Evolutionary conservation across 768 basidiomycete species (phyloP).

Genomic region (Pseudohyphozyma bogoriensis): DNA sequence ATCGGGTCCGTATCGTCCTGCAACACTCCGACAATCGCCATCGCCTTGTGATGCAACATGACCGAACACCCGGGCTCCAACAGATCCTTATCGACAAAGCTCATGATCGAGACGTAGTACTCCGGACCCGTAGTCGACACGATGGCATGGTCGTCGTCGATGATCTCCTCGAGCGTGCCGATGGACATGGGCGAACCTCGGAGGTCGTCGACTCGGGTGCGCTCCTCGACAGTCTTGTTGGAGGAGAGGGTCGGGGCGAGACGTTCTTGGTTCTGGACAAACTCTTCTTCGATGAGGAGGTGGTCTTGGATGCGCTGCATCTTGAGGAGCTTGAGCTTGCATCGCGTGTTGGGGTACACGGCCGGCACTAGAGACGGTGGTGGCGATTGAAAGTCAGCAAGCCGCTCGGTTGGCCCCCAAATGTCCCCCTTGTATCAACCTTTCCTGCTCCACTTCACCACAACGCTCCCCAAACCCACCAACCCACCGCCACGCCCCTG

Average conservation of each 20-base stretch:
- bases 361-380: constrained; percentile 64
- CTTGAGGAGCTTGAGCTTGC: constrained; percentile 88
- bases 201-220: constrained; percentile 81
- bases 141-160: constrained; percentile 98
- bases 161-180: constrained; percentile 89
- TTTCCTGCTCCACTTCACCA: not conserved
- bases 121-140: constrained; percentile 91
- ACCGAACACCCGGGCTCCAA: constrained; percentile 94
- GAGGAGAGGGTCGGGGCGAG: constrained; percentile 74
- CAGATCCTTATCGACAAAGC: constrained; percentile 94
- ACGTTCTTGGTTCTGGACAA: constrained; percentile 82
- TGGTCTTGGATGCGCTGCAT: constrained; percentile 98
- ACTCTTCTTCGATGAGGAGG: constrained; percentile 86
- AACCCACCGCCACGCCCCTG: no score
- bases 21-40: constrained; percentile 86
- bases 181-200: constrained; percentile 97
- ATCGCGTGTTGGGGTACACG: constrained; percentile 87
- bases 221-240: constrained; percentile 94
- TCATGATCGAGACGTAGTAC: constrained; percentile 94
- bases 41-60: constrained; percentile 88
- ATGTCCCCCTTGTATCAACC: not conserved
- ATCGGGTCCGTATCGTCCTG: constrained; percentile 91
- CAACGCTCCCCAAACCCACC: not conserved
- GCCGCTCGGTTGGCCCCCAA: not conserved
- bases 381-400: not conserved